phyloP scores from a whole-genome alignment of 495 filamentous ascomycete species.

The Neurospora sp. region DNA sequence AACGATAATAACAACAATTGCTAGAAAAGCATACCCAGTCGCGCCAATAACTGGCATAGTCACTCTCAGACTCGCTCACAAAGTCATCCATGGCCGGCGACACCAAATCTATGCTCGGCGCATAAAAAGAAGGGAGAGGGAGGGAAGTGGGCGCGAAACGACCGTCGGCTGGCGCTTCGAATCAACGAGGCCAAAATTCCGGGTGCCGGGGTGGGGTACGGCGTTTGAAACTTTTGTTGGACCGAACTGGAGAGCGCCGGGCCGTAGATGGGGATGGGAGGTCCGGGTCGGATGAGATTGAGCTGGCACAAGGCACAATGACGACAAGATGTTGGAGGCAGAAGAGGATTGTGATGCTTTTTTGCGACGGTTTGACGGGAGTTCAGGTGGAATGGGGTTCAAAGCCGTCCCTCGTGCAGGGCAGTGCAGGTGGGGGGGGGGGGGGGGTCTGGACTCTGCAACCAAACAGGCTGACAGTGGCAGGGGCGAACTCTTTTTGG shows the following conservation, averaged over 20 bases:
- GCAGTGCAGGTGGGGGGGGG: background rate
- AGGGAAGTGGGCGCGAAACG: background rate
- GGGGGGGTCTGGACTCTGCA: background rate
- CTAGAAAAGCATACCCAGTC: conserved; percentile 75
- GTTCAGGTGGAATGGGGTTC: background rate
- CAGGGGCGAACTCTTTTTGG: background rate
- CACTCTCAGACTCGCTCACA: conserved; percentile 93
- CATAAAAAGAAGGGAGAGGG: background rate
- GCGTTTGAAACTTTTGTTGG: background rate
- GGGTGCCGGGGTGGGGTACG: background rate
- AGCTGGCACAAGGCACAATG: background rate
- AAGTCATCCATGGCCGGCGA: conserved; percentile 73
- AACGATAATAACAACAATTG: conserved; percentile 2
- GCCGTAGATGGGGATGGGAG: background rate
- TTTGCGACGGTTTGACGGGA: background rate
- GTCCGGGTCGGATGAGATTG: background rate
- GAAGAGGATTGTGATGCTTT: background rate
- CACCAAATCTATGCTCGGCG: background rate
- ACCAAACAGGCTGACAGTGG: background rate
- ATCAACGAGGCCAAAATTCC: background rate
- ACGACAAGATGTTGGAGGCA: background rate
- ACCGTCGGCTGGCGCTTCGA: background rate
- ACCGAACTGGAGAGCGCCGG: background rate
- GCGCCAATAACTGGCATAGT: conserved; percentile 98
- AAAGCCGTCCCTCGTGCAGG: background rate